Evolutionary conservation across 2,329 filamentous ascomycete species (phyloP), one percentile per base, ranked within the genome.

Genomic region (Xylariales sp.): DNA sequence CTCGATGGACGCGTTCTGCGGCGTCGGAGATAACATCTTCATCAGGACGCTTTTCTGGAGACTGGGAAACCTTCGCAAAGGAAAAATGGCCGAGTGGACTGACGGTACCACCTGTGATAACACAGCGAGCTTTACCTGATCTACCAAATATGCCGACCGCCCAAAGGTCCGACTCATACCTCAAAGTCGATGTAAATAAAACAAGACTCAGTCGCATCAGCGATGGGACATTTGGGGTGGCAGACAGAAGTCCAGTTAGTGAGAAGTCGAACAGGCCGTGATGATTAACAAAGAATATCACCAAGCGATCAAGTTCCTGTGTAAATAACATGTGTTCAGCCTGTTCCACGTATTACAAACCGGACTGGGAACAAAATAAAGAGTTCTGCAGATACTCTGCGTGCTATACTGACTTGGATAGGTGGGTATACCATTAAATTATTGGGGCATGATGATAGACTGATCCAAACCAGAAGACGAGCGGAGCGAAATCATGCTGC

Each of bases 211-310:
- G 43, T 19, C 27, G 40, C n/a, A 19, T 16, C 11, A 42, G 38
- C 25, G 43, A 34, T 12, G 43, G 43, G 28, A 45, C 43, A 12
- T 45, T 45, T 31, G 43, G 43, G n/a, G 38, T 22, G 16, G 25
- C 25, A 19, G 36, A 27, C 12, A 38, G 15, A 11, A 38, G 36
- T 28, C 36, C 36, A 10, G 14, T 31, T 5, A 38, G 36, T 19
- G 15, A 20, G 8, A 38, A 19, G 22, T 38, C 28, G 16, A 37
- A 37, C 19, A 37, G 21, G 34, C 20, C 34, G 16, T 37, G 34
- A 37, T 25, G 22, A n/a, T 33, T n/a, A n/a, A n/a, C n/a, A n/a
- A n/a, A n/a, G n/a, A n/a, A n/a, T n/a, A n/a, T n/a, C n/a, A n/a
- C n/a, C n/a, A n/a, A n/a, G n/a, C n/a, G n/a, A n/a, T n/a, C n/a